phyloP scores from a whole-genome alignment of 83 land plant genomes.

The Diphasiastrum complanatum region DNA sequence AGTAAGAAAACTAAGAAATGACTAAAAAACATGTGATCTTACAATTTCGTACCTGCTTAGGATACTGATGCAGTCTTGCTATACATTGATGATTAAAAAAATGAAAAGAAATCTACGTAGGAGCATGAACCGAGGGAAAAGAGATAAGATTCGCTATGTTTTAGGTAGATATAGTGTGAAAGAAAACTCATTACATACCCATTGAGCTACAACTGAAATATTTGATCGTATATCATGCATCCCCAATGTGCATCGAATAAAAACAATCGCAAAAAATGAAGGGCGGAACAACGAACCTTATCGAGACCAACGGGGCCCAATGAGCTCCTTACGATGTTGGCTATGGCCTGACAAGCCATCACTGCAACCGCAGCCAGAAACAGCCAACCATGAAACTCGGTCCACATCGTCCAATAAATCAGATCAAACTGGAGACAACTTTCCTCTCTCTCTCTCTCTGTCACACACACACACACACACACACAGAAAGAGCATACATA shows the following conservation, averaged over 20 bases:
- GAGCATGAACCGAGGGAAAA: too few relatives aligned
- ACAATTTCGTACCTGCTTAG: too few relatives aligned
- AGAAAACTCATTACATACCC: too few relatives aligned
- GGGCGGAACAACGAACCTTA: slow-evolving; percentile 43
- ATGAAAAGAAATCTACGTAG: too few relatives aligned
- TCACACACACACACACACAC: slow-evolving; percentile 1
- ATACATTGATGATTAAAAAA: too few relatives aligned
- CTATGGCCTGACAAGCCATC: slow-evolving; percentile 82
- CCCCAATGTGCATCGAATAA: neutral
- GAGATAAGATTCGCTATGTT: too few relatives aligned
- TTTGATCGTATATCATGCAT: neutral
- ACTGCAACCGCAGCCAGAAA: slow-evolving; percentile 34
- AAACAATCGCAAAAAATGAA: neutral
- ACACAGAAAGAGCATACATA: slow-evolving; percentile 5
- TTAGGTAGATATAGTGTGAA: too few relatives aligned
- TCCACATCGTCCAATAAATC: neutral
- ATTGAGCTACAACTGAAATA: neutral
- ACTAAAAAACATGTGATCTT: too few relatives aligned
- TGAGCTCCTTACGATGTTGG: slow-evolving; percentile 87
- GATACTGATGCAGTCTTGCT: too few relatives aligned
- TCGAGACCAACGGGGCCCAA: slow-evolving; percentile 98
- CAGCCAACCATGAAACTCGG: neutral
- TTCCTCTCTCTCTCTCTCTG: neutral
- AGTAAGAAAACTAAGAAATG: too few relatives aligned
- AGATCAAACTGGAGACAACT: neutral